A percentile compares a stretch with the other conserved stretches of the same genome.
Evolutionary conservation across 768 basidiomycete genomes (phyloP).

Genomic region (Mrakia hoshinonis): DNA sequence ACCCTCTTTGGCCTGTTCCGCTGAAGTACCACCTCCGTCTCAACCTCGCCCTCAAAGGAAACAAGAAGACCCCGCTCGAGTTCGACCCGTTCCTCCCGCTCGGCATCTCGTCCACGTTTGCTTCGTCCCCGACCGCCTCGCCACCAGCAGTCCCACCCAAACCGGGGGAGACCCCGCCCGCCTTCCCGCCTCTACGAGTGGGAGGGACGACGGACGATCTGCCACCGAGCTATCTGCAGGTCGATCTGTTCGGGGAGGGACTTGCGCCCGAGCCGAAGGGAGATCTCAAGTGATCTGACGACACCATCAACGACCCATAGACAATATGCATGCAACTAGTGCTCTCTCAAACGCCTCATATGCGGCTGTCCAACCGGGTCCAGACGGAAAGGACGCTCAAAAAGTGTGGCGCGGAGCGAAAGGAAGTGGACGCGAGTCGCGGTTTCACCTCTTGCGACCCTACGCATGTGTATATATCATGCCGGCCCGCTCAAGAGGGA

Average conservation of each 20-base stretch:
- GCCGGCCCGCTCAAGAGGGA: too few species aligned
- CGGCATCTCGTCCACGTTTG: not conserved
- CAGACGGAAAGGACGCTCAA: too few species aligned
- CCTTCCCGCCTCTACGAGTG: not conserved
- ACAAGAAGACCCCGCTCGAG: not conserved
- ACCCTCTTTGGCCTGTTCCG: too few species aligned
- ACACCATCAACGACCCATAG: too few species aligned
- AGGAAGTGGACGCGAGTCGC: too few species aligned
- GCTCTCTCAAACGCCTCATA: too few species aligned
- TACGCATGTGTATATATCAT: too few species aligned
- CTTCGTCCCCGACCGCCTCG: not conserved
- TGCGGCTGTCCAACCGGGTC: too few species aligned
- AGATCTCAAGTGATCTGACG: too few species aligned
- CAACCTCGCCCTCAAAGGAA: not conserved
- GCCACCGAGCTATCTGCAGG: not conserved
- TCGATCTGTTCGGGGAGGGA: not conserved
- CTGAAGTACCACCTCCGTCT: slow-evolving; percentile 6
- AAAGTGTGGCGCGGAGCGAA: too few species aligned
- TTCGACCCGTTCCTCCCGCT: not conserved
- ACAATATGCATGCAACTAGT: too few species aligned
- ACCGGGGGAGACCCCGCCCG: not conserved
- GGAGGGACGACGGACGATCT: not conserved
- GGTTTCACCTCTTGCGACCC: too few species aligned
- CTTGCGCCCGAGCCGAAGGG: not conserved
- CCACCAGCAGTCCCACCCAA: not conserved